A percentile compares a stretch with the other conserved stretches of the same genome.
phyloP scores from a whole-genome alignment of 371 early-diverging fungal genomes.

The Mortierella sp. region DNA sequence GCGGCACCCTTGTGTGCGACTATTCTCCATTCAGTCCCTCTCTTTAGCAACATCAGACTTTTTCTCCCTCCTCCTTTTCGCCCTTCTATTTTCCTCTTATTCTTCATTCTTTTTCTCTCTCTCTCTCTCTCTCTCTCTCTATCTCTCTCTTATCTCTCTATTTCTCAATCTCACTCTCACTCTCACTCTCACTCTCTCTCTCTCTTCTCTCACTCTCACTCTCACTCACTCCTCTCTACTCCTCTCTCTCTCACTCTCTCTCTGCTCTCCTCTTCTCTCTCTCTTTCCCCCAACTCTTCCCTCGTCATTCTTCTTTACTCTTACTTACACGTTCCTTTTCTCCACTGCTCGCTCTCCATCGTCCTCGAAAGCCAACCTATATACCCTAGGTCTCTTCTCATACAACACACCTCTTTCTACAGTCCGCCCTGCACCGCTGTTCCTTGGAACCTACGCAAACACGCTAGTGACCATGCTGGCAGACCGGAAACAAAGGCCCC shows the following conservation, averaged over 20 bases:
- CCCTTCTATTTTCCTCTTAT: constrained; percentile 6
- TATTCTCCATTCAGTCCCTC: background rate
- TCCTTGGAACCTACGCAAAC: background rate
- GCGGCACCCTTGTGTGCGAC: too few relatives aligned
- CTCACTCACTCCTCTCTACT: background rate
- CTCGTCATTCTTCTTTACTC: constrained; percentile 1
- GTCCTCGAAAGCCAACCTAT: background rate
- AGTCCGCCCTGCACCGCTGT: background rate
- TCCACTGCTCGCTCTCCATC: background rate
- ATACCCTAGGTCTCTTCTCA: background rate
- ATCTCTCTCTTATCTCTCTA: background rate
- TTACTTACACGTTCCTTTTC: constrained; percentile 8
- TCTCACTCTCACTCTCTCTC: background rate
- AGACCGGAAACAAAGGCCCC: constrained; percentile 28
- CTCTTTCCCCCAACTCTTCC: background rate
- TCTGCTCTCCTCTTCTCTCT: background rate
- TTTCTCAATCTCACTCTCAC: background rate
- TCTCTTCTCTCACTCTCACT: constrained; percentile 1
- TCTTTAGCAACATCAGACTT: too few relatives aligned
- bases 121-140: background rate
- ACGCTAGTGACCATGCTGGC: constrained; percentile 19
- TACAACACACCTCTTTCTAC: constrained; percentile 4
- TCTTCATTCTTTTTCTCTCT: background rate
- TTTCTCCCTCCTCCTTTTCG: background rate
- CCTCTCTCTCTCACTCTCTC: background rate